A percentile compares a stretch with the other conserved stretches of the same genome.
Conservation (phyloP, 495 filamentous ascomycete species). For the Daldinia concentrica region DNA sequence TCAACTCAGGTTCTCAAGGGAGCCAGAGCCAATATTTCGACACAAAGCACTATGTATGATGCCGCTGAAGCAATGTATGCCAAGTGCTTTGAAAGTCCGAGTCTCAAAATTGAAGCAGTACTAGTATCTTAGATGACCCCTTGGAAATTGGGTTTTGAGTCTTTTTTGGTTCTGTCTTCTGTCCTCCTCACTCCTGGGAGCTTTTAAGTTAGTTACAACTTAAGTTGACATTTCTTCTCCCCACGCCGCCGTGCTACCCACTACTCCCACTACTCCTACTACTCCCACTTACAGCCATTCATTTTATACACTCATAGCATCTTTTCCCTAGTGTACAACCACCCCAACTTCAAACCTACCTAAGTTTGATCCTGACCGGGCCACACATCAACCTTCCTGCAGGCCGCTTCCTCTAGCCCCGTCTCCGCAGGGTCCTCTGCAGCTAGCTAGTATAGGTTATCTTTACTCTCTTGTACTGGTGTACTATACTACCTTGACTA, state of each 20-base stretch:
- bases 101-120: slow-evolving; percentile 15
- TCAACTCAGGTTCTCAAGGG: slow-evolving; percentile 12
- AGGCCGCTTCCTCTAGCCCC: slow-evolving; percentile 36
- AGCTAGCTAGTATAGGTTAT: slow-evolving; percentile 33
- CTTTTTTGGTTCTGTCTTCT: no score
- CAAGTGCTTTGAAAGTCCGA: slow-evolving; percentile 40
- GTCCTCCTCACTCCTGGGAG: not conserved
- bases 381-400: slow-evolving; percentile 39
- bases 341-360: slow-evolving; percentile 33
- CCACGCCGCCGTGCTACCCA: slow-evolving; percentile 20
- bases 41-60: slow-evolving; percentile 29
- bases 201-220: slow-evolving; percentile 14
- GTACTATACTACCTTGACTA: slow-evolving; percentile 24
- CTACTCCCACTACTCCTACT: slow-evolving; percentile 20
- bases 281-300: slow-evolving; percentile 13
- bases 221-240: slow-evolving; percentile 8
- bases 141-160: slow-evolving; percentile 5
- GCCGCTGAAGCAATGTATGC: slow-evolving; percentile 30
- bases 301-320: slow-evolving; percentile 14
- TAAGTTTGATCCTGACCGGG: slow-evolving; percentile 37
- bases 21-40: slow-evolving; percentile 26
- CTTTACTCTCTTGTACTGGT: slow-evolving; percentile 18
- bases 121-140: slow-evolving; percentile 35
- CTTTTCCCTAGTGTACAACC: slow-evolving; percentile 20
- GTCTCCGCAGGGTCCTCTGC: slow-evolving; percentile 37